Conservation (phyloP, 2,329 filamentous ascomycete genomes). For the Elsinoe fawcettii region DNA sequence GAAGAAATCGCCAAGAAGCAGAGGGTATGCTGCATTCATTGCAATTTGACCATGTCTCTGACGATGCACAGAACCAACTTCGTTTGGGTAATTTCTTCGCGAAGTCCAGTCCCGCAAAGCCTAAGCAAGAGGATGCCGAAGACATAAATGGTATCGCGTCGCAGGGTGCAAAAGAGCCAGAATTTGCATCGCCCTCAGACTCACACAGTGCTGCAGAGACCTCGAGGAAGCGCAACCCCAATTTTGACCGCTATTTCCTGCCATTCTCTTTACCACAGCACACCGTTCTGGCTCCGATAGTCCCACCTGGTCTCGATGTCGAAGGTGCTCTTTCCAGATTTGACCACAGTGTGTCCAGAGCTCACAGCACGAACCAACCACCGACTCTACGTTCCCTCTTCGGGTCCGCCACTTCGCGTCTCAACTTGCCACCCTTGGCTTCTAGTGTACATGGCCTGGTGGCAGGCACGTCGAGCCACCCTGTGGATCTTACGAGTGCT, state of each 20-base stretch:
- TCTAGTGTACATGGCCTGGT: slow-evolving; percentile 35
- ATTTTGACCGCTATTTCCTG: slow-evolving; percentile 59
- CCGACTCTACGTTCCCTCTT: background rate
- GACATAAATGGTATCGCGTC: background rate
- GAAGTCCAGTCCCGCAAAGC: slow-evolving; percentile 27
- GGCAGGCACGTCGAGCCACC: slow-evolving; percentile 34
- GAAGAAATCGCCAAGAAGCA: slow-evolving; percentile 28
- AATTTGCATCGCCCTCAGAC: background rate
- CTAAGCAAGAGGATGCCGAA: background rate
- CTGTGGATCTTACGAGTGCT: slow-evolving; percentile 38
- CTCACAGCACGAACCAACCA: background rate
- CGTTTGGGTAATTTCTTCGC: slow-evolving; percentile 23
- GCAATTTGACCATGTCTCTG: background rate
- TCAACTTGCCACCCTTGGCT: background rate
- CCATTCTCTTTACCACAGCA: slow-evolving; percentile 72
- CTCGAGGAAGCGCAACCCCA: slow-evolving; percentile 25
- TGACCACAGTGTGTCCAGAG: background rate
- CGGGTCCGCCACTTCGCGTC: background rate
- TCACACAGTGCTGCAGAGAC: background rate
- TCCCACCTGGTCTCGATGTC: background rate
- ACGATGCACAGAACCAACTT: slow-evolving; percentile 25
- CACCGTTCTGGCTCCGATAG: slow-evolving; percentile 56
- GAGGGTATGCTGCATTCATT: slow-evolving; percentile 30
- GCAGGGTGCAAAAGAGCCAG: background rate
- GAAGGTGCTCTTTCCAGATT: background rate